Percentiles rank a stretch among this genome's conserved stretches.
These are phyloP conservation scores for Strobilomyces confusus DNA, from an alignment of 768 basidiomycete species.

Conservation along the genomic window DNA sequence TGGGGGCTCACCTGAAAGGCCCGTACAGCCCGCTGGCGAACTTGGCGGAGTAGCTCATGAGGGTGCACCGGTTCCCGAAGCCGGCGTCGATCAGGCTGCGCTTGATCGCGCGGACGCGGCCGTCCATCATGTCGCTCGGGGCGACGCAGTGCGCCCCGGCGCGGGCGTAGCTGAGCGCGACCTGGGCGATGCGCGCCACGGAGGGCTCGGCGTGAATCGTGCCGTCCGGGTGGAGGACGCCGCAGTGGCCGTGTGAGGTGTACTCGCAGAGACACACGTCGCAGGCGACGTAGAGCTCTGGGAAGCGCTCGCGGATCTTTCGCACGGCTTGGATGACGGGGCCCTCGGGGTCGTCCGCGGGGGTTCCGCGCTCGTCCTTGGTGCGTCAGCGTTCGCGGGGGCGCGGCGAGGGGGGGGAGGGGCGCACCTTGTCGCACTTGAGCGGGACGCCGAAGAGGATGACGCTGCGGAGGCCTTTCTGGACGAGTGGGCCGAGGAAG, in stretches of 20 bases:
- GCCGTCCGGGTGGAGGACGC: constrained; percentile 67
- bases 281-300: constrained; percentile 81
- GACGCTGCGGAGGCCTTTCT: constrained; percentile 86
- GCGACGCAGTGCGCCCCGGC: constrained; percentile 99
- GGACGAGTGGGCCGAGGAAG: constrained; percentile 82
- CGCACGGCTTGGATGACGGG: constrained; percentile 94
- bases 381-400: neutral
- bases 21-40: constrained; percentile 95
- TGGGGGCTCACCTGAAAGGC: constrained; percentile 81
- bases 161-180: constrained; percentile 85
- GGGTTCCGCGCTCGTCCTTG: constrained; percentile 80
- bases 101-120: constrained; percentile 88
- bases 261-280: constrained; percentile 99
- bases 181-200: constrained; percentile 84
- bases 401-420: neutral
- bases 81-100: constrained; percentile 77
- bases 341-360: constrained; percentile 85
- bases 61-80: constrained; percentile 79
- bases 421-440: constrained; percentile 65
- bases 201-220: constrained; percentile 76
- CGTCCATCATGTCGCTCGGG: constrained; percentile 99
- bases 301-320: constrained; percentile 73
- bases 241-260: constrained; percentile 97
- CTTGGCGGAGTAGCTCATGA: constrained; percentile 98
- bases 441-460: constrained; percentile 94